Percentiles rank a stretch among this genome's conserved stretches.
phyloP scores from a whole-genome alignment of 371 early-diverging fungal genomes.

The Mucor sp. region DNA sequence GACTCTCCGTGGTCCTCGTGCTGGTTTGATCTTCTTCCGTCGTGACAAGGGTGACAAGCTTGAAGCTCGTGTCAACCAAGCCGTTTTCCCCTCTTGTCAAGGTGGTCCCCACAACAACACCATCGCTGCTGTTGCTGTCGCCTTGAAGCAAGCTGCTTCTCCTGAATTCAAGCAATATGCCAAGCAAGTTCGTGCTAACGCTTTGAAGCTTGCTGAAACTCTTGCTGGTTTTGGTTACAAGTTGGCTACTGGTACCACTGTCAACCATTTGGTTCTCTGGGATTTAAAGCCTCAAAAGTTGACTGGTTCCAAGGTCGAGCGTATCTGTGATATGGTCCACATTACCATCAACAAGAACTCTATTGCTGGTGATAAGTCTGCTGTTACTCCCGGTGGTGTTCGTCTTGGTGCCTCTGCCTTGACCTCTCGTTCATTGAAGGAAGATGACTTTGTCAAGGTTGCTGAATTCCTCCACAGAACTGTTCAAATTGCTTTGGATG shows the following conservation, averaged over 20 bases:
- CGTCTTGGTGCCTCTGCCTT: conserved; percentile 95
- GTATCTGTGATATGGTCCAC: conserved; percentile 91
- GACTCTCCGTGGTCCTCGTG: conserved; percentile 98
- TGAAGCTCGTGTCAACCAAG: conserved; percentile 93
- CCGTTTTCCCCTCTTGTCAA: conserved; percentile 98
- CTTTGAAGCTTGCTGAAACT: conserved; percentile 82
- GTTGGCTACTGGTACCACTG: conserved; percentile 95
- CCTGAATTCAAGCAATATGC: conserved; percentile 93
- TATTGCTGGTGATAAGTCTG: conserved; percentile 95
- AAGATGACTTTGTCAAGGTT: conserved; percentile 88
- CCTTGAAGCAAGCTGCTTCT: conserved; percentile 86
- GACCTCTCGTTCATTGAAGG: conserved; percentile 93
- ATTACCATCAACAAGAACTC: conserved; percentile 99
- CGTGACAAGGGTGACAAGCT: conserved; percentile 83
- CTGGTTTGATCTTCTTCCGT: conserved; percentile 99
- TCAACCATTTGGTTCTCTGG: conserved; percentile 91
- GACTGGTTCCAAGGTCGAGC: conserved; percentile 95
- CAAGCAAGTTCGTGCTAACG: conserved; percentile 87
- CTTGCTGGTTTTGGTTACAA: conserved; percentile 76
- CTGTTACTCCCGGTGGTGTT: conserved; percentile 95
- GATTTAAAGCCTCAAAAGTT: conserved; percentile 84
- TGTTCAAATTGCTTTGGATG: conserved; percentile 86
- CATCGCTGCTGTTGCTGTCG: conserved; percentile 97
- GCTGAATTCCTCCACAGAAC: conserved; percentile 88
- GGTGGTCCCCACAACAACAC: conserved; percentile 99